phyloP scores from a whole-genome alignment of 345 rosid genomes.

The Eucalyptus lansdowneana region DNA sequence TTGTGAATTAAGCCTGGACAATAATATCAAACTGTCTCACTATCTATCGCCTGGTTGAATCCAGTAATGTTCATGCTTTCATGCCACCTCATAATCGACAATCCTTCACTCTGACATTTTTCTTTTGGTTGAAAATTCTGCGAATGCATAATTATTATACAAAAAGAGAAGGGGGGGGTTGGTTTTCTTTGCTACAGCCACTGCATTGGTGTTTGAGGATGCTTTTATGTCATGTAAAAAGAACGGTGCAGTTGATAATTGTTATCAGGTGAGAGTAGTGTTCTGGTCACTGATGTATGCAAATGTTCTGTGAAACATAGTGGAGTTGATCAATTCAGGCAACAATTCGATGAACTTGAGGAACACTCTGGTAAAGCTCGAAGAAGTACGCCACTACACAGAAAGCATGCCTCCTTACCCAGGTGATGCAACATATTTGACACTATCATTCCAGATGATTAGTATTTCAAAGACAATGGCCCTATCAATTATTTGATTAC shows the following conservation, averaged over 20 bases:
- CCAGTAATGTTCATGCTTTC: too few species aligned
- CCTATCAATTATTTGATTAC: background rate
- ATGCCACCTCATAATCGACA: too few species aligned
- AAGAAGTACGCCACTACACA: constrained; percentile 32
- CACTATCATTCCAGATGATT: background rate
- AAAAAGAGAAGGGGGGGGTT: too few species aligned
- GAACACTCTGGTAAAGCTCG: constrained; percentile 42
- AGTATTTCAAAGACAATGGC: background rate
- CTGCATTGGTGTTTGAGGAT: background rate
- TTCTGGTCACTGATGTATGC: background rate
- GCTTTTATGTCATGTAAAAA: background rate
- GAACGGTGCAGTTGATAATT: background rate
- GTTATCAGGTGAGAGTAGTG: background rate
- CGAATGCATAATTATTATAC: too few species aligned
- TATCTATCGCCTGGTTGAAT: too few species aligned
- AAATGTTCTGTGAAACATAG: constrained; percentile 11
- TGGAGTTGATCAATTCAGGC: constrained; percentile 69
- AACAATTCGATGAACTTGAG: constrained; percentile 78
- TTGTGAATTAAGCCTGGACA: background rate
- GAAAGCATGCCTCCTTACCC: constrained; percentile 80
- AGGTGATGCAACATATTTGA: constrained; percentile 21
- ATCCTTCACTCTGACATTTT: too few species aligned
- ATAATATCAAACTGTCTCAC: background rate
- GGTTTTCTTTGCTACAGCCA: background rate
- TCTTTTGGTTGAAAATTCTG: too few species aligned